phyloP scores from a whole-genome alignment of 2,329 filamentous ascomycete genomes.

The Diaporthe destruens region DNA sequence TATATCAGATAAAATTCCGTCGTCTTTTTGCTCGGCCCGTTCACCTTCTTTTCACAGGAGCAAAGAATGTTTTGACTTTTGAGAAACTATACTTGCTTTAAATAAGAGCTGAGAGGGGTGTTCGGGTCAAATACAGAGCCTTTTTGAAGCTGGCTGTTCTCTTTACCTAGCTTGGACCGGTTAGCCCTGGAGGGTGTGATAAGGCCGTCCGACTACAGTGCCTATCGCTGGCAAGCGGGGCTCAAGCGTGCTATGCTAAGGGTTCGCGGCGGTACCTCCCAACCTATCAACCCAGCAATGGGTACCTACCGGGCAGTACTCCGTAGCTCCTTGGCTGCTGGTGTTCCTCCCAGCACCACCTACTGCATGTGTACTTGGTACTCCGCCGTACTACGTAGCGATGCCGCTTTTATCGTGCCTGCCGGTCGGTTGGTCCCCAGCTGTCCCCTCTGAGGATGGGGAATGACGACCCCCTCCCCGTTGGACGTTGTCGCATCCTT shows the following conservation, averaged over 20 bases:
- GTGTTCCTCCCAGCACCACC: not conserved
- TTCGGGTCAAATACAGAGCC: constrained; percentile 9
- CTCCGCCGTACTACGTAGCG: not conserved
- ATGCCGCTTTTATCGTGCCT: constrained; percentile 31
- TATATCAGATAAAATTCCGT: not conserved
- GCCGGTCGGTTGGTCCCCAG: not conserved
- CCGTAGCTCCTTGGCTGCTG: constrained; percentile 5
- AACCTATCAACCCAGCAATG: not conserved
- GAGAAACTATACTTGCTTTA: constrained; percentile 24
- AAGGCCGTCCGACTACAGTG: constrained; percentile 25
- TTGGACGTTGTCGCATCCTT: constrained; percentile 30
- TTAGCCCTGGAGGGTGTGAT: constrained; percentile 22
- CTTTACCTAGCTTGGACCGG: constrained; percentile 5
- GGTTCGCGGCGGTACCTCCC: not conserved
- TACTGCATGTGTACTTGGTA: not conserved
- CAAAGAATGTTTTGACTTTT: not conserved
- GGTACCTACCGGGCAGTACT: not conserved
- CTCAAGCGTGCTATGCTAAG: constrained; percentile 1
- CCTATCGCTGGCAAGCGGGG: constrained; percentile 35
- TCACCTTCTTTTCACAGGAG: not conserved
- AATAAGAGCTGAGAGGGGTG: constrained; percentile 28
- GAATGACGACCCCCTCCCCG: constrained; percentile 28
- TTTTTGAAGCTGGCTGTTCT: constrained; percentile 26
- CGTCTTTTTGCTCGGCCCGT: not conserved
- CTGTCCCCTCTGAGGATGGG: not conserved